A percentile compares a stretch with the other conserved stretches of the same genome.
These are phyloP conservation scores for Umbelopsis sp. DNA, from an alignment of 192 early-diverging fungal species.

Conservation along the genomic window DNA sequence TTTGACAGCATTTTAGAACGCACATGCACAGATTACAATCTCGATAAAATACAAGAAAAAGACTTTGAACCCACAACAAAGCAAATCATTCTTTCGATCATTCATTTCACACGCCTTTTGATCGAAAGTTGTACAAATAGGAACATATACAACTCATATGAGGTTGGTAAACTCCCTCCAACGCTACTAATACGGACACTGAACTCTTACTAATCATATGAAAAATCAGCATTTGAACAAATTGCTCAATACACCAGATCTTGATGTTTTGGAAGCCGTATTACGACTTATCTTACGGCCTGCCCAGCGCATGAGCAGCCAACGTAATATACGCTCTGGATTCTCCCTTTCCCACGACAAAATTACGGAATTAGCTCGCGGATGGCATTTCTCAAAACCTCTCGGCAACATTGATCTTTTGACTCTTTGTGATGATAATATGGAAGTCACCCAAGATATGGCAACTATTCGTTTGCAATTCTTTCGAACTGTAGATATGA, in stretches of 20 bases:
- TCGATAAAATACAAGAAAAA: slow-evolving; percentile 65
- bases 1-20: slow-evolving; percentile 83
- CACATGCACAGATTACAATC: slow-evolving; percentile 62
- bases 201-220: neutral
- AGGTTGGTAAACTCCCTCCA: slow-evolving; percentile 55
- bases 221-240: slow-evolving; percentile 70
- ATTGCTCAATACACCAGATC: slow-evolving; percentile 77
- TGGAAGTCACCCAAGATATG: slow-evolving; percentile 44
- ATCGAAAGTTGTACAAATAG: slow-evolving; percentile 96
- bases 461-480: slow-evolving; percentile 61
- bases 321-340: slow-evolving; percentile 64
- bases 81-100: slow-evolving; percentile 62
- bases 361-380: slow-evolving; percentile 60
- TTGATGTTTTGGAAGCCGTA: slow-evolving; percentile 78
- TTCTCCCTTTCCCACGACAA: slow-evolving; percentile 60
- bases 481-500: slow-evolving; percentile 51
- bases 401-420: slow-evolving; percentile 53
- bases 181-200: neutral
- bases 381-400: slow-evolving; percentile 57
- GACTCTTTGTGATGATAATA: slow-evolving; percentile 44
- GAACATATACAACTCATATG: slow-evolving; percentile 90
- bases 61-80: slow-evolving; percentile 62
- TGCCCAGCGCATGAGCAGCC: slow-evolving; percentile 87
- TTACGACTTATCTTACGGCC: slow-evolving; percentile 85
- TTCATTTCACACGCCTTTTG: slow-evolving; percentile 77